A percentile compares a stretch with the other conserved stretches of the same genome.
These are phyloP conservation scores for Zygoascus ofunaensis DNA, from an alignment of 805 yeast species.

Conservation along the genomic window DNA sequence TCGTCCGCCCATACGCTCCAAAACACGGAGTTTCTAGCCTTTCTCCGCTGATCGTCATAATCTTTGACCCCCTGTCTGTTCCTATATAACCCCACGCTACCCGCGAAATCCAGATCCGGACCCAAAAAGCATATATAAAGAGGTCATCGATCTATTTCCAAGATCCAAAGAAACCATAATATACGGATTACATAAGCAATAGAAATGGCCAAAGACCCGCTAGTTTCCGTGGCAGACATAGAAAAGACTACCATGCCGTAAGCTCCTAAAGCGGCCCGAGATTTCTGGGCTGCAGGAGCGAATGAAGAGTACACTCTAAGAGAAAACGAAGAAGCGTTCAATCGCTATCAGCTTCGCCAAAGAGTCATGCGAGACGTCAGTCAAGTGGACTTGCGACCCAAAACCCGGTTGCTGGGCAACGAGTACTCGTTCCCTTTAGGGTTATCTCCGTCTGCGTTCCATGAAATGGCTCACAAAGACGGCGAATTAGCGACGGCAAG, in stretches of 20 bases:
- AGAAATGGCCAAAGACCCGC: not conserved
- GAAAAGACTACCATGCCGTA: constrained; percentile 13
- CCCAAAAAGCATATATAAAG: too few species aligned
- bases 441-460: constrained; percentile 30
- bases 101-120: too few species aligned
- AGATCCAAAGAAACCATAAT: too few species aligned
- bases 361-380: constrained; percentile 25
- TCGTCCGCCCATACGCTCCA: too few species aligned
- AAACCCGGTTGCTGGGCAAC: constrained; percentile 21
- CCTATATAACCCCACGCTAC: too few species aligned
- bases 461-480: constrained; percentile 24
- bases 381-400: constrained; percentile 18
- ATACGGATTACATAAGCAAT: too few species aligned
- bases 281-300: constrained; percentile 25
- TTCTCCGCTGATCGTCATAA: too few species aligned
- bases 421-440: constrained; percentile 25
- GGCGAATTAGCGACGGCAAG: constrained; percentile 30
- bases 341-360: constrained; percentile 23
- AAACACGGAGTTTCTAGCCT: too few species aligned
- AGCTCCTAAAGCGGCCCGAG: constrained; percentile 13
- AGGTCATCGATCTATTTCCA: too few species aligned
- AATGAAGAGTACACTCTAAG: constrained; percentile 22
- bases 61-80: too few species aligned
- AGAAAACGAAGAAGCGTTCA: constrained; percentile 23
- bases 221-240: constrained; percentile 7